Base-by-base conservation (phyloP, 1,139 yeast species). In the Candida gigantensis region DNA sequence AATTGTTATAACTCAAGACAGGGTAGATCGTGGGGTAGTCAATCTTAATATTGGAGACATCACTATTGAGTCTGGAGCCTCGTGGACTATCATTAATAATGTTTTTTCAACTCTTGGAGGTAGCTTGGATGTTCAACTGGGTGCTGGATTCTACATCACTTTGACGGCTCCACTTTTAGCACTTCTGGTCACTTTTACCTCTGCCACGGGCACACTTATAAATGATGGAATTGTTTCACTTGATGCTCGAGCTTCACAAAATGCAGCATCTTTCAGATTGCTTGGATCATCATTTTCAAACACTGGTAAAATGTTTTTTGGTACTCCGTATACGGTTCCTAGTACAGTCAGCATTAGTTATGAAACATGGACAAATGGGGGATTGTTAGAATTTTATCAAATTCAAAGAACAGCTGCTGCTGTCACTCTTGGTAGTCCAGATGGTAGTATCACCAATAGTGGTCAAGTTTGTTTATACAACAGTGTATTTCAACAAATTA, bases 61-160 rank as follows among this genome's bases (percentile, higher is more conserved):
- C n/a, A 46, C 45, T 6, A 50, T 65, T 34, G 45, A 51, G n/a
- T 49, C 52, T 8, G 62, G 60, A 32, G 65, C 53, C 12, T 61
- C 52, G 42, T 64, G 62, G 60, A 62, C 70, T 17, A 57, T 64
- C 24, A 45, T 63, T 35, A 50, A 63, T 44, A 62, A 62, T 40
- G 57, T 57, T 18, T 36, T 49, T 33, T 44, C 57, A 12, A 39
- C 52, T 5, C 47, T 57, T 30, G 47, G 49, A 21, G 65, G 67
- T 12, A 34, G 37, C 18, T 47, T 63, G 19, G 28, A 42, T 13
- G 44, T 45, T 18, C 25, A 38, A 10, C 51, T 50, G 20, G 45
- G 54, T 11, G 65, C 64, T 35, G 55, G 50, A 1, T 55, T 61
- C 28, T 62, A 51, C 35, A 41, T 41, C 8, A 35, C 37, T 12